Base-by-base conservation (phyloP, 148 eudicot species). In the Vaccinium vitisidaea region DNA sequence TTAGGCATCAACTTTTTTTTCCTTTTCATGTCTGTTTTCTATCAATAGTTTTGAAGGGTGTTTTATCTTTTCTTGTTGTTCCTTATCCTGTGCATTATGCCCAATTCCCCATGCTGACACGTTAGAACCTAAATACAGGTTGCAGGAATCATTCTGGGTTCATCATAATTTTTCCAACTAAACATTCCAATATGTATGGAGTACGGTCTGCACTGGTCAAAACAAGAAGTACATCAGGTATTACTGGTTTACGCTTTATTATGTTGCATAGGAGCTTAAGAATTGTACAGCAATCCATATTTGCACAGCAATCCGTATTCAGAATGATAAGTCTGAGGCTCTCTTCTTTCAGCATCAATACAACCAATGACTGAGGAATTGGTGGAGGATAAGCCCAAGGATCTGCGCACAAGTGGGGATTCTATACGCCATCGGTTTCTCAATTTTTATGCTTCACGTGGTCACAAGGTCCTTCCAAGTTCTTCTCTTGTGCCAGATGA, bases 401-500 rank as follows among this genome's bases (percentile, higher is more conserved):
- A 94, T 85, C 76, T 84, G 67, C 81, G 90, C 13, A 82, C 79
- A 4, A 94, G 95, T 89, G 99, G 98, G 83, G 89, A 94, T 85
- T 89, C 99, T 27, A 95, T 97, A 78, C 89, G 99, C 65, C 89
- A 65, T 10, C 90, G 90, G 63, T 97, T 97, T 88, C 95, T 97
- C 71, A 90, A 95, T 6, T 97, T 97, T 88, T 97, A 93, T 90
- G 98, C 98, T 83, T 84, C 92, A 43, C 94, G 94, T 86, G 98
- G 93, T 59, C 99, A 97, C 87, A 91, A 89, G 89, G 80, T 97
- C 83, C 98, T 97, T 88, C 98, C 98, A 50, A 94, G 99, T 86
- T 86, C 99, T 84, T 97, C 99, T 87, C 99, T 95, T 82, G 98
- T 97, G 73, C 99, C 99, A 15, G 98, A 95, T 84, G 99, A 97